Conservation (phyloP, 257 asterid species). For the Primulina huaijiensis region DNA sequence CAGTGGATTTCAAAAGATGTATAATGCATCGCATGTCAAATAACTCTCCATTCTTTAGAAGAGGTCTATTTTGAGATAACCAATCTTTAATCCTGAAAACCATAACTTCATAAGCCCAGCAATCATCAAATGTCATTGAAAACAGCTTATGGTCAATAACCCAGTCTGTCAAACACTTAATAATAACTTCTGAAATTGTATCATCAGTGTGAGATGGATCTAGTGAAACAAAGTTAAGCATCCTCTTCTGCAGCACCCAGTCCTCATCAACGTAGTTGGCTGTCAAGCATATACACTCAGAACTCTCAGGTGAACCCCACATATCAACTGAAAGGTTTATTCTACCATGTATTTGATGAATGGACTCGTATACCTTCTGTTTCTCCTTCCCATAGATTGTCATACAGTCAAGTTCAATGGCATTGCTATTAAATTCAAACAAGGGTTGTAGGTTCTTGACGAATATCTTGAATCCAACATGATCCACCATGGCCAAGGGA, state of each 20-base stretch:
- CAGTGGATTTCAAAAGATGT: slow-evolving; percentile 69
- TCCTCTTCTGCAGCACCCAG: slow-evolving; percentile 84
- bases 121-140: slow-evolving; percentile 84
- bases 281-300: slow-evolving; percentile 62
- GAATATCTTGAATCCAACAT: slow-evolving; percentile 76
- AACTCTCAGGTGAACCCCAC: slow-evolving; percentile 70
- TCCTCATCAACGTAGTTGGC: slow-evolving; percentile 75
- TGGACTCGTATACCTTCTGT: slow-evolving; percentile 57
- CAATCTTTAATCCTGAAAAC: slow-evolving; percentile 71
- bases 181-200: slow-evolving; percentile 63
- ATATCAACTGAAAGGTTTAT: slow-evolving; percentile 69
- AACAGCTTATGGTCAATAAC: slow-evolving; percentile 69
- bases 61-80: slow-evolving; percentile 69
- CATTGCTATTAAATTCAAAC: slow-evolving; percentile 63
- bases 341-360: slow-evolving; percentile 71
- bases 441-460: slow-evolving; percentile 87
- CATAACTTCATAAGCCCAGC: slow-evolving; percentile 54
- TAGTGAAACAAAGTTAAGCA: slow-evolving; percentile 69
- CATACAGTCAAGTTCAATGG: slow-evolving; percentile 77
- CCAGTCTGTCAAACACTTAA: slow-evolving; percentile 79
- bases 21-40: slow-evolving; percentile 71
- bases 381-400: slow-evolving; percentile 66
- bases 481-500: slow-evolving; percentile 85
- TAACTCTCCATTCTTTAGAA: slow-evolving; percentile 67
- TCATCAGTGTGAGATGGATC: slow-evolving; percentile 71